Percentiles rank a stretch among this genome's conserved stretches.
Evolutionary conservation across 1,284 basidiomycete genomes (phyloP).

Genomic region (Meripilus lineatus): DNA sequence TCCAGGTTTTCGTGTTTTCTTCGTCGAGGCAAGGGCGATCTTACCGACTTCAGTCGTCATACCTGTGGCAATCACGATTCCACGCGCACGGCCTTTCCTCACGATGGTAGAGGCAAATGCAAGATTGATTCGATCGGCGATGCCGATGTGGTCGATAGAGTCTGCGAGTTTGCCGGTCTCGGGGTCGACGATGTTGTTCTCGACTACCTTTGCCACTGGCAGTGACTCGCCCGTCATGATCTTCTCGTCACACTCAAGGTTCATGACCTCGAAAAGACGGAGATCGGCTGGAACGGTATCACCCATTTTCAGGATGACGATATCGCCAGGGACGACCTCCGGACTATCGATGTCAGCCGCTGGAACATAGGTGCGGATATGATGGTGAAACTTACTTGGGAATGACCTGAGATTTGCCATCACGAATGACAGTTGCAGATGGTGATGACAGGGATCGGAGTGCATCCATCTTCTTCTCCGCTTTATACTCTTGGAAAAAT

Average conservation of each 20-base stretch:
- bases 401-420: no score
- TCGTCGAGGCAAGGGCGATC: no score
- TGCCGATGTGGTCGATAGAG: no score
- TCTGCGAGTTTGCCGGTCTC: no score
- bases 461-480: constrained; percentile 92
- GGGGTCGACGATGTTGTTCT: no score
- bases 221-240: constrained; percentile 93
- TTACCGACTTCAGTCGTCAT: constrained; percentile 90
- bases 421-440: no score
- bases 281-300: constrained; percentile 95
- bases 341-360: no score
- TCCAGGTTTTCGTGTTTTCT: no score
- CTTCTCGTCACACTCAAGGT: constrained; percentile 94
- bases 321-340: constrained; percentile 92
- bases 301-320: constrained; percentile 88
- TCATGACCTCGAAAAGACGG: constrained; percentile 72
- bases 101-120: no score
- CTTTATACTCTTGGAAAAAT: constrained; percentile 92
- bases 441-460: constrained; percentile 96
- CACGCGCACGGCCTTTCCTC: constrained; percentile 82
- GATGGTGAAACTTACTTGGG: no score
- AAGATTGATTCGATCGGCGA: constrained; percentile 4
- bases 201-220: constrained; percentile 69
- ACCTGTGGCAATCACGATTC: constrained; percentile 90
- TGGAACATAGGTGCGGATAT: no score